Evolutionary conservation across 306 rosid species (phyloP).

Genomic region (cucumber (Cucumis sativus)): Cucumber_9930_V3 NC_026659.2:22149001-22149500

Average conservation of each 20-base stretch:
- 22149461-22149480: no score
- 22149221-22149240: background rate
- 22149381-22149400: no score
- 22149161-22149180: background rate
- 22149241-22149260: no score
- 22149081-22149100: background rate
- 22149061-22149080: background rate
- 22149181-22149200: background rate
- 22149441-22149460: no score
- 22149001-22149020: background rate
- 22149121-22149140: background rate
- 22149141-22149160: background rate
- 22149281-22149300: background rate
- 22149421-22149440: no score
- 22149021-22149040: background rate
- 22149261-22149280: background rate
- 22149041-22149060: background rate
- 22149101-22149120: background rate
- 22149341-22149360: background rate
- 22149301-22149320: background rate
- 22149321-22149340: background rate
- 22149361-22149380: background rate
- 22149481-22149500: no score
- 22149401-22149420: no score
- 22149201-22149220: background rate